Conservation (phyloP, 805 yeast genomes). For the Nematodospora valgi region DNA sequence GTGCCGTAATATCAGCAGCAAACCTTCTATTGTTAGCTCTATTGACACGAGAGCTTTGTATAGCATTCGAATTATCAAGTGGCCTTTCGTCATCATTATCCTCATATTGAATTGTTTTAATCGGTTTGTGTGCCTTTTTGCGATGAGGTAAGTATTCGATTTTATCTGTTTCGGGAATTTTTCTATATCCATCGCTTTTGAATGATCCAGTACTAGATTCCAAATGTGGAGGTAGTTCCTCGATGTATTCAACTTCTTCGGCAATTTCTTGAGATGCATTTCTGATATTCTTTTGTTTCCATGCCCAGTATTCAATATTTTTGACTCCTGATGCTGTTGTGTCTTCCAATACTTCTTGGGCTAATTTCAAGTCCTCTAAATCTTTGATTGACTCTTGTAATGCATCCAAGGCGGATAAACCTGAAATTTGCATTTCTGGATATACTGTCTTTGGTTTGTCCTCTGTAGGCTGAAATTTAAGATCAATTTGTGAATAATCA, state of each 20-base stretch:
- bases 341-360: slow-evolving; percentile 37
- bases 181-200: slow-evolving; percentile 68
- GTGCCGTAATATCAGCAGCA: slow-evolving; percentile 85
- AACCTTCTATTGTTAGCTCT: slow-evolving; percentile 84
- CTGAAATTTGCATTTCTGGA: slow-evolving; percentile 30
- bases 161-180: slow-evolving; percentile 71
- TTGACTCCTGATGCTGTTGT: slow-evolving; percentile 12
- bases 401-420: slow-evolving; percentile 40
- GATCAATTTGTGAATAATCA: slow-evolving; percentile 28
- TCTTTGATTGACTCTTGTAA: slow-evolving; percentile 61
- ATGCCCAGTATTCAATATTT: slow-evolving; percentile 60
- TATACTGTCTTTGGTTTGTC: slow-evolving; percentile 55
- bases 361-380: slow-evolving; percentile 64
- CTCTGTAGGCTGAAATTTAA: slow-evolving; percentile 47
- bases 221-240: slow-evolving; percentile 25
- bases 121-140: slow-evolving; percentile 62
- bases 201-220: slow-evolving; percentile 57
- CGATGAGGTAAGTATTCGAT: slow-evolving; percentile 80
- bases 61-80: slow-evolving; percentile 12
- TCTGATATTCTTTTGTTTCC: slow-evolving; percentile 46
- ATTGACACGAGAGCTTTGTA: slow-evolving; percentile 75
- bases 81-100: slow-evolving; percentile 39
- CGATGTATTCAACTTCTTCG: slow-evolving; percentile 28
- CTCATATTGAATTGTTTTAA: slow-evolving; percentile 68
- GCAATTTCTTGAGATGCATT: slow-evolving; percentile 17